Percentiles rank a stretch among this genome's conserved stretches.
Evolutionary conservation across 2,329 filamentous ascomycete species (phyloP).

Genomic region (Neonectria coccinea): DNA sequence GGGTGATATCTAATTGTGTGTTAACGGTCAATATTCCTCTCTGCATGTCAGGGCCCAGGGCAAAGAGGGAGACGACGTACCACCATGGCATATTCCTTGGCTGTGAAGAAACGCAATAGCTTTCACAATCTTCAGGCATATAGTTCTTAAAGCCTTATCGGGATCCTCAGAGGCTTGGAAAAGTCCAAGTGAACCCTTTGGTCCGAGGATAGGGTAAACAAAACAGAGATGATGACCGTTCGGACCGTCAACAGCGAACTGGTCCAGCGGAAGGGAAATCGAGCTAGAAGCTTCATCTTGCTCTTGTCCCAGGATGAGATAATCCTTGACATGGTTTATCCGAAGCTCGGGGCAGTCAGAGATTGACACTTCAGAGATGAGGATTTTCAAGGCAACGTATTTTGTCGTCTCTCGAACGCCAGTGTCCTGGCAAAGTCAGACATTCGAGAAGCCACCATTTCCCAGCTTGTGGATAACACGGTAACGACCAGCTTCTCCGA

Average conservation of each 20-base stretch:
- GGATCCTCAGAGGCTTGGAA: conserved; percentile 11
- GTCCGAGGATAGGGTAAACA: conserved; percentile 41
- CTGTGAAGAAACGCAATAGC: conserved; percentile 39
- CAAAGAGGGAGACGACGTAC: conserved; percentile 31
- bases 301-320: background rate
- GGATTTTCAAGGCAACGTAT: conserved; percentile 50
- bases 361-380: conserved; percentile 42
- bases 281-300: background rate
- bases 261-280: conserved; percentile 36
- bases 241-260: conserved; percentile 38
- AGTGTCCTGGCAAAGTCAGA: conserved; percentile 55
- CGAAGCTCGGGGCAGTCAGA: conserved; percentile 37
- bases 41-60: background rate
- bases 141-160: conserved; percentile 19
- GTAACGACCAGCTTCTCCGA: conserved; percentile 51
- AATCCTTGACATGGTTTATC: conserved; percentile 27
- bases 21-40: background rate
- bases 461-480: conserved; percentile 58
- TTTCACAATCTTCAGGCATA: conserved; percentile 31
- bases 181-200: conserved; percentile 30
- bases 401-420: conserved; percentile 32
- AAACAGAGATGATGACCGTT: conserved; percentile 41
- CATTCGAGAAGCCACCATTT: conserved; percentile 56
- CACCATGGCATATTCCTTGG: conserved; percentile 43
- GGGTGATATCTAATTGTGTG: conserved; percentile 34